Evolutionary conservation across 768 basidiomycete genomes (phyloP).

Genomic region (Boletus insuetus): DNA sequence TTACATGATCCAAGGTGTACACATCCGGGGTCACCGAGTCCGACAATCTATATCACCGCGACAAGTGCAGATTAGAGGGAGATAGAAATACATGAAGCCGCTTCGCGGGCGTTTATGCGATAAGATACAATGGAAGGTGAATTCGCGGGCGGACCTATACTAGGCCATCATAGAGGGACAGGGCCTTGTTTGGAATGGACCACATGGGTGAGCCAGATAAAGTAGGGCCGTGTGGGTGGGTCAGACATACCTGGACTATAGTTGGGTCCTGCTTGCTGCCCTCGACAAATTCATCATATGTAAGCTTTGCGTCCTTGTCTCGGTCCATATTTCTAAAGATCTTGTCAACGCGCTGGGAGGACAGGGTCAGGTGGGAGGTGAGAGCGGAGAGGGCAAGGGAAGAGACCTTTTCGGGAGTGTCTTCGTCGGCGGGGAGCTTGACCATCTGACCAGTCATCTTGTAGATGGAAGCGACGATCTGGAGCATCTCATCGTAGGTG

Average conservation of each 20-base stretch:
- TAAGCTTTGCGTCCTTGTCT: conserved; percentile 89
- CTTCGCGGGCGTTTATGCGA: conserved; percentile 22
- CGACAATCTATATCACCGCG: conserved; percentile 11
- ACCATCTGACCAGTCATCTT: conserved; percentile 99
- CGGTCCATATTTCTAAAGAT: conserved; percentile 98
- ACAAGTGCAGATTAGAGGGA: conserved; percentile 24
- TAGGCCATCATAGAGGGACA: conserved; percentile 93
- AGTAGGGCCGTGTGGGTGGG: conserved; percentile 6
- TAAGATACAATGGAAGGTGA: conserved; percentile 18
- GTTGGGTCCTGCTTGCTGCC: conserved; percentile 99
- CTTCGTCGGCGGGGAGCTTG: conserved; percentile 95
- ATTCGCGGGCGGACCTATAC: conserved; percentile 50
- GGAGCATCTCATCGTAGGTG: conserved; percentile 98
- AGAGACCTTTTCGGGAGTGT: conserved; percentile 96
- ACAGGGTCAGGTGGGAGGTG: conserved; percentile 11
- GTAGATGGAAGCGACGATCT: conserved; percentile 97
- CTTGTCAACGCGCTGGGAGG: conserved; percentile 88
- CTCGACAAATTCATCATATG: conserved; percentile 97
- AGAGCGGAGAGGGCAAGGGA: conserved; percentile 1
- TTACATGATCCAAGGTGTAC: conserved; percentile 29
- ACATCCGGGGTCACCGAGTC: conserved; percentile 15
- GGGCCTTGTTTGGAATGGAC: conserved; percentile 51
- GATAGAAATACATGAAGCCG: conserved; percentile 21
- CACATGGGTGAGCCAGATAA: conserved; percentile 18
- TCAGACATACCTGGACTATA: conserved; percentile 81